Percentiles rank a stretch among this genome's conserved stretches.
These are phyloP conservation scores for Pleurotus salmoneostramineus DNA, from an alignment of 768 basidiomycete species.

Conservation along the genomic window DNA sequence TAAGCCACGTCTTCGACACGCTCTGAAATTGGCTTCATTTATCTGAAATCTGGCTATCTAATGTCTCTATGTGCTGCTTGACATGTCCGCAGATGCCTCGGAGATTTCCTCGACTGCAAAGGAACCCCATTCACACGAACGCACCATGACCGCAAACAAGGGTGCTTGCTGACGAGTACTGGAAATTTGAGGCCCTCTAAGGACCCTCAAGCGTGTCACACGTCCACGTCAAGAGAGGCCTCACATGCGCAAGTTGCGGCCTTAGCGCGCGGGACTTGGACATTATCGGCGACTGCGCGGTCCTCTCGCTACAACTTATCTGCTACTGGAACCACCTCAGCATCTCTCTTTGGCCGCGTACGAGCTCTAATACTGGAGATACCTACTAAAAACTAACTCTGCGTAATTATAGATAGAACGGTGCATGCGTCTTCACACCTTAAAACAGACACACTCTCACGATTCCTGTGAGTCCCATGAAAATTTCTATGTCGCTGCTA, in stretches of 20 bases:
- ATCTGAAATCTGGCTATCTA: not conserved
- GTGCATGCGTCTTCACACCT: too few relatives aligned
- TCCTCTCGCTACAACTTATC: not conserved
- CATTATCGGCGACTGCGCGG: not conserved
- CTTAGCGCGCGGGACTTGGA: not conserved
- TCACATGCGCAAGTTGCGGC: not conserved
- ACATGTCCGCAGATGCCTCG: constrained; percentile 1
- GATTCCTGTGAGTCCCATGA: too few relatives aligned
- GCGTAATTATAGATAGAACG: too few relatives aligned
- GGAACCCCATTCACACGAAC: not conserved
- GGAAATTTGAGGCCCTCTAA: not conserved
- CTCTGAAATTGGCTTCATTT: not conserved
- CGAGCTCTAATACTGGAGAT: too few relatives aligned
- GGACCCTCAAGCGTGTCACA: not conserved
- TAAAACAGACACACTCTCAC: too few relatives aligned
- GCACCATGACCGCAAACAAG: not conserved
- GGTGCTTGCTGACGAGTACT: too few relatives aligned
- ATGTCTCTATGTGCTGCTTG: not conserved
- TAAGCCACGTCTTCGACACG: not conserved
- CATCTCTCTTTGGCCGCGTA: not conserved
- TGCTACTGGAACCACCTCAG: not conserved
- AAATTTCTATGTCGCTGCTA: too few relatives aligned
- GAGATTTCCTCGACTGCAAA: not conserved
- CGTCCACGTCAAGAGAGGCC: not conserved
- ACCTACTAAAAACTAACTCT: too few relatives aligned